A percentile compares a stretch with the other conserved stretches of the same genome.
Evolutionary conservation across 352 stramenopile species (phyloP).

Genomic region (Pythium biforme): DNA sequence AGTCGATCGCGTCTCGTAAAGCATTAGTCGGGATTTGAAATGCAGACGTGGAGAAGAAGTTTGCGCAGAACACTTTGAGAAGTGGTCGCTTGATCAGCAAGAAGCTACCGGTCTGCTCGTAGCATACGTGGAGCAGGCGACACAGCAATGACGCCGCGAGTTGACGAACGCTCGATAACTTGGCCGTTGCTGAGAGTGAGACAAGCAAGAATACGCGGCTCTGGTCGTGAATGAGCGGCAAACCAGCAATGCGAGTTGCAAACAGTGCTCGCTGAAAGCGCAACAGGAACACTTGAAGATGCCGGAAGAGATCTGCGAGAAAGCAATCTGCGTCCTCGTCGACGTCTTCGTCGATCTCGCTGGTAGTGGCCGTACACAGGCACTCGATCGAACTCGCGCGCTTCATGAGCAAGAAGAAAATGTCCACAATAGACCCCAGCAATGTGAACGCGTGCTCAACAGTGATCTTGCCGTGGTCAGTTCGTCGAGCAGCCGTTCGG

Average conservation of each 20-base stretch:
- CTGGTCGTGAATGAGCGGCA: constrained; percentile 57
- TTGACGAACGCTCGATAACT: constrained; percentile 28
- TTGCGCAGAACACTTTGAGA: constrained; percentile 41
- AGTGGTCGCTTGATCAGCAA: constrained; percentile 46
- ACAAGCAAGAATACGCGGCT: constrained; percentile 47
- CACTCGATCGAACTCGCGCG: constrained; percentile 46
- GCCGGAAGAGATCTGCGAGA: constrained; percentile 44
- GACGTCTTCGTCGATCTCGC: constrained; percentile 26
- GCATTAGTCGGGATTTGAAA: constrained; percentile 32
- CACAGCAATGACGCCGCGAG: constrained; percentile 47
- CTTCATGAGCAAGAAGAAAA: constrained; percentile 60
- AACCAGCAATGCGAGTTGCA: constrained; percentile 39
- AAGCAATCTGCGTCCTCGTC: constrained; percentile 35
- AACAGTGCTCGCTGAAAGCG: constrained; percentile 62
- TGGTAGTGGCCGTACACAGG: constrained; percentile 31
- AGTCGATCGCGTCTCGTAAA: constrained; percentile 48
- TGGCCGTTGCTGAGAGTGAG: constrained; percentile 42
- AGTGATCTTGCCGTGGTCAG: constrained; percentile 15
- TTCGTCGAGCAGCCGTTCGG: constrained; percentile 6
- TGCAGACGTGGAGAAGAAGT: constrained; percentile 39
- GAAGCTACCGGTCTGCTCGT: constrained; percentile 66
- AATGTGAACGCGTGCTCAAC: constrained; percentile 49
- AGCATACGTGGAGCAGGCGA: constrained; percentile 47
- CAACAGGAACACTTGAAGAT: constrained; percentile 45
- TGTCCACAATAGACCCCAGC: constrained; percentile 45